Evolutionary conservation across 2,329 filamentous ascomycete species (phyloP).

Genomic region (Fusarium sp.): DNA sequence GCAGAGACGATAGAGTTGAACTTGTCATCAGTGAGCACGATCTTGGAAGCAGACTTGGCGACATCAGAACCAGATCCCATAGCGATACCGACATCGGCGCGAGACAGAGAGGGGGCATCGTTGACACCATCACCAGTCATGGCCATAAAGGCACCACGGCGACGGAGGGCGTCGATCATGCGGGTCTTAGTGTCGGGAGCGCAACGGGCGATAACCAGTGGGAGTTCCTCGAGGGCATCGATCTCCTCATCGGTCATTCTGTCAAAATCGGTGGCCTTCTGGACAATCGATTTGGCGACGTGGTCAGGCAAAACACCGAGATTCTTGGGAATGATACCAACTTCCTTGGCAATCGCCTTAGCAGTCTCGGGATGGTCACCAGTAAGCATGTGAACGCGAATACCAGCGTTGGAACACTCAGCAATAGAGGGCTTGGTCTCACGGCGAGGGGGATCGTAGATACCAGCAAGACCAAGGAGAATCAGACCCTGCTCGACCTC

Average conservation of each 20-base stretch:
- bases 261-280: slow-evolving; percentile 83
- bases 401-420: slow-evolving; percentile 78
- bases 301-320: slow-evolving; percentile 68
- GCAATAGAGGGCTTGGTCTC: slow-evolving; percentile 80
- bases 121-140: slow-evolving; percentile 94
- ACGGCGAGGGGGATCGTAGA: slow-evolving; percentile 86
- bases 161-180: slow-evolving; percentile 89
- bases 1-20: slow-evolving; percentile 88
- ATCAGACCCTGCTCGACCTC: slow-evolving; percentile 74
- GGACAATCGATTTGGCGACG: slow-evolving; percentile 76
- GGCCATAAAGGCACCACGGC: slow-evolving; percentile 79
- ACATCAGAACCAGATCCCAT: slow-evolving; percentile 93
- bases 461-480: slow-evolving; percentile 84
- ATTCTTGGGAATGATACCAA: slow-evolving; percentile 78
- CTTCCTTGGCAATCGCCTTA: slow-evolving; percentile 80
- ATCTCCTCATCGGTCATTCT: slow-evolving; percentile 79
- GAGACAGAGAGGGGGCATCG: slow-evolving; percentile 83
- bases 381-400: slow-evolving; percentile 85
- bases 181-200: slow-evolving; percentile 88
- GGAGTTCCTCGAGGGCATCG: slow-evolving; percentile 78
- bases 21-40: slow-evolving; percentile 89
- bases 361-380: slow-evolving; percentile 85
- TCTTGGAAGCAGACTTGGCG: slow-evolving; percentile 83
- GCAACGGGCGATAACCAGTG: slow-evolving; percentile 85
- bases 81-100: slow-evolving; percentile 86